Percentiles rank a stretch among this genome's conserved stretches.
These are phyloP conservation scores for Kentomonas sorsogonicus DNA, from an alignment of 208 protist genomes.

Conservation along the genomic window DNA sequence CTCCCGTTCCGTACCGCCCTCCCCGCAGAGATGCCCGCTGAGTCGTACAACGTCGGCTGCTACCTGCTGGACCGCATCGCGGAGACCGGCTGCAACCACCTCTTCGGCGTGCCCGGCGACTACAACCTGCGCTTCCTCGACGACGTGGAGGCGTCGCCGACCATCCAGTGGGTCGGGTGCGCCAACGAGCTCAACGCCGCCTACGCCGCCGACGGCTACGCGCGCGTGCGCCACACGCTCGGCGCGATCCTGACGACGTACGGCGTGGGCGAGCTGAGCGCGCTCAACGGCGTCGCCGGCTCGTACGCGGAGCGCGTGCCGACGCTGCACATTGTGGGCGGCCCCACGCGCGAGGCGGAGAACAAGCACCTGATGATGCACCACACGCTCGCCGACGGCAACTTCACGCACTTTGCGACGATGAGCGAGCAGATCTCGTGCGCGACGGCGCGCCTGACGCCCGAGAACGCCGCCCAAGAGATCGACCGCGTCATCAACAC, in stretches of 20 bases:
- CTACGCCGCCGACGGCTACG: conserved; percentile 41
- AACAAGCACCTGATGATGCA: conserved; percentile 20
- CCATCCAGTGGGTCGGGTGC: conserved; percentile 40
- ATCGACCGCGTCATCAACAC: conserved; percentile 29
- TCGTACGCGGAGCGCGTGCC: conserved; percentile 25
- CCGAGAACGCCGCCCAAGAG: conserved; percentile 19
- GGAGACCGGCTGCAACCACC: conserved; percentile 24
- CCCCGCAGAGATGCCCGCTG: conserved; percentile 17
- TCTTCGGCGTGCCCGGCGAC: conserved; percentile 48
- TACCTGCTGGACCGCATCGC: conserved; percentile 38
- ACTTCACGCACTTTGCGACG: conserved; percentile 22
- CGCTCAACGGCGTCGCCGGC: conserved; percentile 36
- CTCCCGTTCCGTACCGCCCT: background rate
- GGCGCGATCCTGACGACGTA: conserved; percentile 44
- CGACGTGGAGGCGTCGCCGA: conserved; percentile 24
- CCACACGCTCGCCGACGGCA: conserved; percentile 33
- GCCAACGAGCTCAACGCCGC: conserved; percentile 51
- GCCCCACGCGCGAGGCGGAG: conserved; percentile 19
- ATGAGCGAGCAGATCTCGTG: conserved; percentile 27
- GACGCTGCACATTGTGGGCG: conserved; percentile 35
- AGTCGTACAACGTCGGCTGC: conserved; percentile 36
- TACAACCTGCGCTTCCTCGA: conserved; percentile 51
- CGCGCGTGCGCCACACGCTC: conserved; percentile 38
- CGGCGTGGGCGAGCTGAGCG: conserved; percentile 46
- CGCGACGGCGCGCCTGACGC: conserved; percentile 5